Conservation (phyloP, 495 filamentous ascomycete species). For the Extremus antarcticus region DNA sequence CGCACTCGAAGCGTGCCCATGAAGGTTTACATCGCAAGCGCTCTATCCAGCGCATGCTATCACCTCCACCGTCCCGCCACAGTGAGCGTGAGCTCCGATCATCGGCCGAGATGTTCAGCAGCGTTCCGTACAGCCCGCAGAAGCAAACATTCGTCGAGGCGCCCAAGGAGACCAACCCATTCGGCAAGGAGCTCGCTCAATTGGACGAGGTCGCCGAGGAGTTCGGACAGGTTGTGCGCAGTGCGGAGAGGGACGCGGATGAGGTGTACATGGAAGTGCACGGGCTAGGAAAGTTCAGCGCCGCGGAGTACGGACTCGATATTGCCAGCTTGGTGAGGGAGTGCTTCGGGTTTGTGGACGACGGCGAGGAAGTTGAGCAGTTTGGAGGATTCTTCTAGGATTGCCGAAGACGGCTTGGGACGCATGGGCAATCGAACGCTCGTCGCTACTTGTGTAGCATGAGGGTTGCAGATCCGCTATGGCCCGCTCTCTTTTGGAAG, state of each 20-base stretch:
- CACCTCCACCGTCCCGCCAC: constrained; percentile 20
- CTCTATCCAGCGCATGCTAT: constrained; percentile 43
- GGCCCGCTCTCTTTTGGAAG: no score
- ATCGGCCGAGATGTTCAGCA: constrained; percentile 36
- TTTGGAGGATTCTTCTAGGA: background rate
- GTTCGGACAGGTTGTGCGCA: constrained; percentile 44
- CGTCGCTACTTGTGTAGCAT: no score
- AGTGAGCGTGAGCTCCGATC: constrained; percentile 6
- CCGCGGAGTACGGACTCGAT: constrained; percentile 75
- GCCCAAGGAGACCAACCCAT: constrained; percentile 28
- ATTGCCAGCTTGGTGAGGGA: constrained; percentile 48
- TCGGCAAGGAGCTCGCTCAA: constrained; percentile 64
- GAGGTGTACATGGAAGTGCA: constrained; percentile 45
- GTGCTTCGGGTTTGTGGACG: background rate
- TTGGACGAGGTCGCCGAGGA: constrained; percentile 79
- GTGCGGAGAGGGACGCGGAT: constrained; percentile 45
- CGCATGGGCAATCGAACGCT: background rate
- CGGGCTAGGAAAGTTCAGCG: constrained; percentile 64
- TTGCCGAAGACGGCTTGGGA: background rate
- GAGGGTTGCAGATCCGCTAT: no score
- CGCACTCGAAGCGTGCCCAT: constrained; percentile 74
- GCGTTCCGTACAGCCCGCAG: constrained; percentile 44
- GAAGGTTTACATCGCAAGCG: constrained; percentile 57
- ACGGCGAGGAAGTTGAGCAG: background rate
- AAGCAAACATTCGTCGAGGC: constrained; percentile 23